Evolutionary conservation across 495 filamentous ascomycete species (phyloP), one percentile per base, ranked within the genome.

Genomic region (Amorphotheca resinae): DNA sequence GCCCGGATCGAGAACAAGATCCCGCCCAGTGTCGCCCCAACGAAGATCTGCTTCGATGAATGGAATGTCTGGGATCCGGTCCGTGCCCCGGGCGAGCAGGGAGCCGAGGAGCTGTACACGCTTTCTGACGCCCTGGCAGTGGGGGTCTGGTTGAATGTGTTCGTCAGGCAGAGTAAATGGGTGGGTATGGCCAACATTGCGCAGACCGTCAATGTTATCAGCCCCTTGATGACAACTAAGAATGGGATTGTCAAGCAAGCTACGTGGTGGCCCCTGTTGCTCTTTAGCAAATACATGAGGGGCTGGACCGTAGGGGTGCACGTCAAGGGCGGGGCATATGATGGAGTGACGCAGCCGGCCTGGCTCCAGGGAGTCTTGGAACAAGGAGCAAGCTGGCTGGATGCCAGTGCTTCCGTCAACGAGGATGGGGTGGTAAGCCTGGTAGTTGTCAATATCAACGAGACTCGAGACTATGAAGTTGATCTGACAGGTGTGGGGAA

Each of bases 21-120:
- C 1, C 63, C 77, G 0, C 62, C 70, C 1, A 59, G 65, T 3
- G 69, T 50, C 1, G 17, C 39, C 32, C 32, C 5, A n/a, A 34
- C 15, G 5, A 79, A 66, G 28, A 84, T 88, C 57, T 87, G 82
- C 60, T 87, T 87, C 56, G 83, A 88, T 57, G 82, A 87, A 59
- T 87, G 83, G 82, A 84, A 88, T 59, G 80, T 87, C 9, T 87
- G 82, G 83, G 82, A 87, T 54, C 80, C 80, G 5, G 64, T 70
- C 28, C 73, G 82, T 18, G 82, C 83, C 1, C 77, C 76, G 3
- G 81, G 79, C 31, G 76, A 79, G 47, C 59, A 67, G 39, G 79
- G 80, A 15, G 80, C 74, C 0, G 79, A 83, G 57, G 77, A 84
- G 54, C 59, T 57, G 52, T 87, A 88, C 59, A 85, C 79, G 0